These are phyloP conservation scores for Iris macrosiphon DNA, from an alignment of 106 monocot genomes.

Conservation along the genomic window DNA sequence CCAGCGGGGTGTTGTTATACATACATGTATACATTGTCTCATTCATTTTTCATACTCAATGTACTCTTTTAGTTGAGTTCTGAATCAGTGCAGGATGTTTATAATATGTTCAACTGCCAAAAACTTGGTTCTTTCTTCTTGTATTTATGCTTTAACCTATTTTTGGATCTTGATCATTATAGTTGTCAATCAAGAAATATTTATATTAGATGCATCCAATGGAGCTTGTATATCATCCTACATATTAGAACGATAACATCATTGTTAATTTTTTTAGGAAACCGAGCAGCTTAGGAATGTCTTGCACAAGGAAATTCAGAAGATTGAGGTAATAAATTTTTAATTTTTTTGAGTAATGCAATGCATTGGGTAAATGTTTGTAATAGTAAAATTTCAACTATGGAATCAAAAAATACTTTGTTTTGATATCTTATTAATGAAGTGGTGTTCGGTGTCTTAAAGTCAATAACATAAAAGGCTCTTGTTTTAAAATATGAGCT, in stretches of 20 bases:
- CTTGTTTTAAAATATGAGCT: too few relatives aligned
- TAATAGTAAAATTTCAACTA: background rate
- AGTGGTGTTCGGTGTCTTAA: too few relatives aligned
- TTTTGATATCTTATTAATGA: too few relatives aligned
- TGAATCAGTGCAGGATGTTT: background rate
- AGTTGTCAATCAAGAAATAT: background rate
- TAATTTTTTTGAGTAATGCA: background rate
- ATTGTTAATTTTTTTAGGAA: constrained; percentile 27
- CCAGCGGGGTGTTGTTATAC: too few relatives aligned
- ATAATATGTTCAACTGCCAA: background rate
- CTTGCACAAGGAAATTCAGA: constrained; percentile 44
- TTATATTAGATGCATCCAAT: background rate
- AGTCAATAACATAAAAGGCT: background rate
- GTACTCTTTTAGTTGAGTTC: too few relatives aligned
- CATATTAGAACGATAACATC: background rate
- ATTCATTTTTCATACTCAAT: too few relatives aligned
- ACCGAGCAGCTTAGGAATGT: constrained; percentile 44
- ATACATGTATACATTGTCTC: too few relatives aligned
- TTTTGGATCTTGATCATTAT: background rate
- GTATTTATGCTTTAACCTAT: background rate
- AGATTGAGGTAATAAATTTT: constrained; percentile 36
- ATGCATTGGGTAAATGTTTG: background rate
- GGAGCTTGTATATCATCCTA: background rate
- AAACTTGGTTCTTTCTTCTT: background rate
- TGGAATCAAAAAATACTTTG: background rate